These are phyloP conservation scores for Alnus rubra DNA, from an alignment of 306 rosid genomes.

Conservation along the genomic window DNA sequence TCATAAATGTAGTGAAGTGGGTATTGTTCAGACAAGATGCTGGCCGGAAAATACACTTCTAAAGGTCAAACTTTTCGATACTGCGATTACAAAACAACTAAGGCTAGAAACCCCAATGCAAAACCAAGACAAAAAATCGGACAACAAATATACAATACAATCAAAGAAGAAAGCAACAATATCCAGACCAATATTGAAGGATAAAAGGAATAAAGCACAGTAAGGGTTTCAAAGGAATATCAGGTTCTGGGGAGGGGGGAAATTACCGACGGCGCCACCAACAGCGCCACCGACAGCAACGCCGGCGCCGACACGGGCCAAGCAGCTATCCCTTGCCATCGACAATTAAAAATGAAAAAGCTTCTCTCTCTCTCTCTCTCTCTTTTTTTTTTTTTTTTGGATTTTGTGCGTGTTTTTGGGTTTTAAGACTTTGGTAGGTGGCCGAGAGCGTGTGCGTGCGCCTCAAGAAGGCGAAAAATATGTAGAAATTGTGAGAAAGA, in stretches of 20 bases:
- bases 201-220: not conserved
- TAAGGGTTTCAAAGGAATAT: not conserved
- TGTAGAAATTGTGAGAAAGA: no score
- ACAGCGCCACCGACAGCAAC: slow-evolving; percentile 75
- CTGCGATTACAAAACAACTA: not conserved
- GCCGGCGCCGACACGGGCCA: slow-evolving; percentile 66
- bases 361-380: no score
- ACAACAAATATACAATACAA: not conserved
- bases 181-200: not conserved
- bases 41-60: not conserved
- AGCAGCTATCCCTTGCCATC: slow-evolving; percentile 79
- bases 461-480: no score
- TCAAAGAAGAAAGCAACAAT: not conserved
- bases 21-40: not conserved
- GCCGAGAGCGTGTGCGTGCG: no score
- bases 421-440: no score
- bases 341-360: not conserved
- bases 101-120: not conserved
- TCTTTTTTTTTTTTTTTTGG: no score
- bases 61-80: not conserved
- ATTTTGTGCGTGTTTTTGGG: no score
- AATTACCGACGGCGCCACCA: slow-evolving; percentile 71
- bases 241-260: no score
- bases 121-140: not conserved
- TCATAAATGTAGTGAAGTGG: not conserved